Evolutionary conservation across 2,329 filamentous ascomycete genomes (phyloP).

Genomic region (Aureobasidium musti): DNA sequence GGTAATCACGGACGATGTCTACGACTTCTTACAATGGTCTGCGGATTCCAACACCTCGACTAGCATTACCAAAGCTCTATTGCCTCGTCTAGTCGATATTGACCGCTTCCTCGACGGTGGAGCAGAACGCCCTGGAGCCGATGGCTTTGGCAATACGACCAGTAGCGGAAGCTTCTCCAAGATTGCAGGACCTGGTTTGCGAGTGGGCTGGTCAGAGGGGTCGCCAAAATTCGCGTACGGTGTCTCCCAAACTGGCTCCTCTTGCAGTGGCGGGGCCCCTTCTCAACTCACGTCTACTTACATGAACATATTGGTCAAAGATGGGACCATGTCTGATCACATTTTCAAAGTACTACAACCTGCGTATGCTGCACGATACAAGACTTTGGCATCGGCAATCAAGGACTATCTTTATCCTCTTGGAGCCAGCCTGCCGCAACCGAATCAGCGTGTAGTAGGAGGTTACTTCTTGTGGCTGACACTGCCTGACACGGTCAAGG

Average conservation of each 20-base stretch:
- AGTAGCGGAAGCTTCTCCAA: constrained; percentile 93
- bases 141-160: constrained; percentile 74
- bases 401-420: constrained; percentile 61
- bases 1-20: constrained; percentile 88
- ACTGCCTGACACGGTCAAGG: constrained; percentile 58
- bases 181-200: constrained; percentile 74
- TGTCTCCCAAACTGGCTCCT: constrained; percentile 61
- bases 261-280: constrained; percentile 60
- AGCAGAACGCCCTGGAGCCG: constrained; percentile 48
- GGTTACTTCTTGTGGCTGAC: constrained; percentile 86
- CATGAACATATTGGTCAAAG: constrained; percentile 56
- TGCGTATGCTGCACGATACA: constrained; percentile 57
- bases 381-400: constrained; percentile 61
- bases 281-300: constrained; percentile 61
- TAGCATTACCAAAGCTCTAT: constrained; percentile 45
- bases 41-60: constrained; percentile 37
- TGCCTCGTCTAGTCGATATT: constrained; percentile 77
- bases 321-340: constrained; percentile 55
- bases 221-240: constrained; percentile 62
- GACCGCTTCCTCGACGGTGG: constrained; percentile 67
- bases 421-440: constrained; percentile 56
- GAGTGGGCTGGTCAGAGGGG: constrained; percentile 87
- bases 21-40: constrained; percentile 87
- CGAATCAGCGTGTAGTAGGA: constrained; percentile 60
- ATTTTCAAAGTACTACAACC: constrained; percentile 58